Percentiles rank a stretch among this genome's conserved stretches.
These are phyloP conservation scores for Gillenia trifoliata DNA, from an alignment of 306 rosid species.

Conservation along the genomic window DNA sequence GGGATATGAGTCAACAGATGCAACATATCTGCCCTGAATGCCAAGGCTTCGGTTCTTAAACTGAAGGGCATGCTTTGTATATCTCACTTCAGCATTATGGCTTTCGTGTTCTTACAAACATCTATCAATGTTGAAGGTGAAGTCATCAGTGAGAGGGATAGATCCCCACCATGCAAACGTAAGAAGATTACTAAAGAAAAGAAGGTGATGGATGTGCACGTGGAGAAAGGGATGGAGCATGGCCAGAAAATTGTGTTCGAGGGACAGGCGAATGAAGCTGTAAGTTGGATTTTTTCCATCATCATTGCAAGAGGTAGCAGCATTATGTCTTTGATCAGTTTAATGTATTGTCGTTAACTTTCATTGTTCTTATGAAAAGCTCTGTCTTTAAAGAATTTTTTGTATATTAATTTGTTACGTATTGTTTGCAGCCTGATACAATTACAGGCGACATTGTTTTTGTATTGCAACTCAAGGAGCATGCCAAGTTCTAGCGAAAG, in stretches of 20 bases:
- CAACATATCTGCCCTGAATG: conserved; percentile 67
- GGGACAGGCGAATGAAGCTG: conserved; percentile 81
- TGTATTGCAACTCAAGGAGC: conserved; percentile 65
- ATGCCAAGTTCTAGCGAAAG: conserved; percentile 54
- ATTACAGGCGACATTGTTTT: conserved; percentile 68
- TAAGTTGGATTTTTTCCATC: conserved; percentile 17
- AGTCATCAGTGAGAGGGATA: conserved; percentile 66
- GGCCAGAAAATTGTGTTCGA: conserved; percentile 65
- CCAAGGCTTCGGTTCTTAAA: conserved; percentile 56
- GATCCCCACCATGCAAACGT: conserved; percentile 67
- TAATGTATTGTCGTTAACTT: not conserved
- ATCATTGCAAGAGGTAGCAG: not conserved
- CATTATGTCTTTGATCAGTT: not conserved
- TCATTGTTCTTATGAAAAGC: not conserved
- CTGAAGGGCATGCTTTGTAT: conserved; percentile 1
- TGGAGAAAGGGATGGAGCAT: conserved; percentile 72
- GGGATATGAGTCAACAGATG: conserved; percentile 79
- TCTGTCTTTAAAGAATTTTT: not conserved
- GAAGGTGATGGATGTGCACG: conserved; percentile 69
- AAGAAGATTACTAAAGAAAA: conserved; percentile 56
- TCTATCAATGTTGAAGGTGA: conserved; percentile 45
- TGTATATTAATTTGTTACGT: not conserved
- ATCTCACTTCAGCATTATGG: conserved; percentile 3
- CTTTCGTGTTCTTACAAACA: conserved; percentile 7
- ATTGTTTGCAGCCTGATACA: conserved; percentile 59